phyloP scores from a whole-genome alignment of 2,329 filamentous ascomycete genomes.

The Hypoxylon sp. region DNA sequence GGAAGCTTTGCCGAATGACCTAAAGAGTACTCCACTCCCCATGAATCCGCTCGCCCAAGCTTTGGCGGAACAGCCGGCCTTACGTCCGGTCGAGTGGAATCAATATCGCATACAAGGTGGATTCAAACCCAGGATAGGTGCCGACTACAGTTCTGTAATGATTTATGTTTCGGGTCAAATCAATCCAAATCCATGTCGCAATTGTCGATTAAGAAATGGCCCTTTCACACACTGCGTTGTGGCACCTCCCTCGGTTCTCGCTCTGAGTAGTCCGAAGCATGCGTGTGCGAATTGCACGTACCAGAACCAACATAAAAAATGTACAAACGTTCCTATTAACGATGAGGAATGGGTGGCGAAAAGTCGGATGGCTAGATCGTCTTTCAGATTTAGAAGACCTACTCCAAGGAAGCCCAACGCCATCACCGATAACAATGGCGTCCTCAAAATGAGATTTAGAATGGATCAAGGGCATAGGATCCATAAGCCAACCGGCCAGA shows the following conservation, averaged over 20 bases:
- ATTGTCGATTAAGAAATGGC: constrained; percentile 50
- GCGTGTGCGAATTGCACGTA: constrained; percentile 54
- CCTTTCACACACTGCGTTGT: constrained; percentile 51
- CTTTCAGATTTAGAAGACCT: constrained; percentile 27
- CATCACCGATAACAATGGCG: constrained; percentile 4
- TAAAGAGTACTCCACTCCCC: constrained; percentile 32
- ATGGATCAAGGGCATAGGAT: constrained; percentile 25
- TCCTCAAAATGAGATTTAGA: constrained; percentile 8
- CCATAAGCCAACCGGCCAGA: constrained; percentile 25
- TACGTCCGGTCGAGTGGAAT: constrained; percentile 53
- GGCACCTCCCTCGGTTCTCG: constrained; percentile 48
- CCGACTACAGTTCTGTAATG: constrained; percentile 52
- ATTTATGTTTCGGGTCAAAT: constrained; percentile 52
- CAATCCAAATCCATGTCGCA: constrained; percentile 52
- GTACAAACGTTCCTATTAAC: constrained; percentile 50
- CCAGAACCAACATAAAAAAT: constrained; percentile 52
- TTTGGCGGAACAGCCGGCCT: constrained; percentile 45
- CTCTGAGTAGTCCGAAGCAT: constrained; percentile 47
- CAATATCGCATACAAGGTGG: constrained; percentile 48
- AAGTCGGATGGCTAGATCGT: constrained; percentile 36
- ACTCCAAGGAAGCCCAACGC: constrained; percentile 34
- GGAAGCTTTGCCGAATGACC: constrained; percentile 46
- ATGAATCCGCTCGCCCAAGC: constrained; percentile 47
- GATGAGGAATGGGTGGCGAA: constrained; percentile 45
- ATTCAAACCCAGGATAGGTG: constrained; percentile 49